Conservation (phyloP, 2,329 filamentous ascomycete species). For the Nannizziopsis arthrosporioides region DNA sequence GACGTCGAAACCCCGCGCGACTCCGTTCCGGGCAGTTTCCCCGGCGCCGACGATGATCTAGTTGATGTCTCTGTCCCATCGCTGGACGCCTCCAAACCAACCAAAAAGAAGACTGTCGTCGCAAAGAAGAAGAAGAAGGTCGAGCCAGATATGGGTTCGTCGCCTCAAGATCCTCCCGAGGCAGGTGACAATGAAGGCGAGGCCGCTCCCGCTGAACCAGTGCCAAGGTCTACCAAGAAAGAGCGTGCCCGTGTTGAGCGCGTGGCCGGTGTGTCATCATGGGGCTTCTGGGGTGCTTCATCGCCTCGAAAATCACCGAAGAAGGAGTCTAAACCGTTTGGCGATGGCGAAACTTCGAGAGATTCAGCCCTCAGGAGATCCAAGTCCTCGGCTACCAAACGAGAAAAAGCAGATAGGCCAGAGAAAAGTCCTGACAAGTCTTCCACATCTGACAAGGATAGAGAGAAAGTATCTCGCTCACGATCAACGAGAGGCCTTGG, state of each 20-base stretch:
- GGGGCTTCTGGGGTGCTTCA: conserved; percentile 59
- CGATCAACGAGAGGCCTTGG: conserved; percentile 49
- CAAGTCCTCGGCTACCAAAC: conserved; percentile 44
- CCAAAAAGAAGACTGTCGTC: conserved; percentile 12
- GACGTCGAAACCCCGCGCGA: conserved; percentile 28
- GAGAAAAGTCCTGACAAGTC: conserved; percentile 52
- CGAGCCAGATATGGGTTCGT: conserved; percentile 12
- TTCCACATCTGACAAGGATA: conserved; percentile 61
- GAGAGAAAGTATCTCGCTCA: conserved; percentile 42
- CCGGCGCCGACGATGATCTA: conserved; percentile 38
- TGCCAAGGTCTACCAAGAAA: conserved; percentile 53
- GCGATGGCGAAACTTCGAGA: conserved; percentile 22
- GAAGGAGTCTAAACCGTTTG: conserved; percentile 38
- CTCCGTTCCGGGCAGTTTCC: conserved; percentile 46
- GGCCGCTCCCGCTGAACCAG: conserved; percentile 39
- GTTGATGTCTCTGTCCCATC: conserved; percentile 38
- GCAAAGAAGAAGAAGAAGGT: conserved; percentile 15
- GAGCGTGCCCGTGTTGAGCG: conserved; percentile 67
- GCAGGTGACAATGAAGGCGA: conserved; percentile 25
- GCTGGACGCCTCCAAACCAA: conserved; percentile 26
- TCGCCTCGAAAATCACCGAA: conserved; percentile 39
- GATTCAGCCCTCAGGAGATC: conserved; percentile 37
- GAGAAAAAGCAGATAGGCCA: conserved; percentile 47
- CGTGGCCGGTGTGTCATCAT: conserved; percentile 53
- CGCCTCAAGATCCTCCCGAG: conserved; percentile 27